Base-by-base conservation (phyloP, 2,329 filamentous ascomycete species). In the Cadophora sp. region DNA sequence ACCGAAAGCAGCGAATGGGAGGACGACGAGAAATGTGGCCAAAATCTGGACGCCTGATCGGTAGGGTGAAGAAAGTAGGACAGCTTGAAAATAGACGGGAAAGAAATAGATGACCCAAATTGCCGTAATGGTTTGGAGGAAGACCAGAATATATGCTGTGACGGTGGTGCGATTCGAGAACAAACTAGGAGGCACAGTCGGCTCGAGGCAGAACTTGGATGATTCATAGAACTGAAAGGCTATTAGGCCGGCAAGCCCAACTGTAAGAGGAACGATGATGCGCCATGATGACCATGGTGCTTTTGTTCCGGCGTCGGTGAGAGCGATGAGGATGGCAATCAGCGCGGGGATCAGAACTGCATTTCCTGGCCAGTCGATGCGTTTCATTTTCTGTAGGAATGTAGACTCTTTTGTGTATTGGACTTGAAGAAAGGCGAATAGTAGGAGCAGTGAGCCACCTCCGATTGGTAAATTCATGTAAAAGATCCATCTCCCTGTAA, bases 351-450 rank as follows among this genome's bases (percentile, higher is more conserved):
- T 81, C 74, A 92, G 90, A 4, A 92, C 75, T 0, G 84, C 68
- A 4, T 85, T 83, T 1, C 91, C 90, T n/a, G 86, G 61, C 82
- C 85, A 91, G 75, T 92, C 89, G 24, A 92, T 83, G 3, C 83
- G 81, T n/a, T 77, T 78, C 3, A 88, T 77, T 50, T 66, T 66
- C n/a, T 65, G 46, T 0, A 40, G 5, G n/a, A 68, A 66, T 9
- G 50, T 65, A 1, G 58, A 24, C 14, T 68, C 46, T 34, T 66
- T 67, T 3, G 26, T 60, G 19, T 65, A 67, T 1, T 63, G 53
- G 19, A 71, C 68, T 29, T 68, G 51, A 3, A 73, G 71, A 26
- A 72, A 71, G 2, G 63, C 4, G 31, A 68, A 27, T 4, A 70
- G 29, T 7, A 71, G 5, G 3, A 68, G 0, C 12, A 73, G 40